Evolutionary conservation across 1,139 yeast genomes (phyloP).

Genomic region (Starmera stellimalicola): DNA sequence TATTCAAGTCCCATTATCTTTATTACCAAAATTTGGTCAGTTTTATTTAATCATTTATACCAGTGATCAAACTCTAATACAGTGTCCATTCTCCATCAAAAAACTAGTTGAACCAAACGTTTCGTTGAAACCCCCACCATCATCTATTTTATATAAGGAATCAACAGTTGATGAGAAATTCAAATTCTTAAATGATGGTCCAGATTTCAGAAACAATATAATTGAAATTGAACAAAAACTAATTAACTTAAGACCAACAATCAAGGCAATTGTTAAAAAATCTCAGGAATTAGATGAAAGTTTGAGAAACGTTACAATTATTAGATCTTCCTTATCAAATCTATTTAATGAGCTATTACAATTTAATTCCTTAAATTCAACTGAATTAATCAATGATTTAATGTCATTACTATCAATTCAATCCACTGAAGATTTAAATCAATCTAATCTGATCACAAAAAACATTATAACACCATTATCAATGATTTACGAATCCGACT

Average conservation of each 20-base stretch:
- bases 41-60: constrained; percentile 6
- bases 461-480: constrained; percentile 11
- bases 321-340: constrained; percentile 10
- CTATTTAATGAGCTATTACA: constrained; percentile 9
- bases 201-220: constrained; percentile 6
- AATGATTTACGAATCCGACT: constrained; percentile 12
- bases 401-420: constrained; percentile 11
- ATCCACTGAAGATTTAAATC: constrained; percentile 12
- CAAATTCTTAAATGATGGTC: constrained; percentile 7
- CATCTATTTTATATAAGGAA: not conserved
- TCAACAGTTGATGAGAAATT: constrained; percentile 1
- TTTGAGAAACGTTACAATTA: constrained; percentile 11
- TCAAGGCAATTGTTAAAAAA: constrained; percentile 12
- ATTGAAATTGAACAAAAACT: constrained; percentile 7
- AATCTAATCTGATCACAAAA: constrained; percentile 9
- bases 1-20: constrained; percentile 1
- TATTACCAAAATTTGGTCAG: constrained; percentile 5
- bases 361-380: constrained; percentile 6
- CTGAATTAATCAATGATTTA: constrained; percentile 9
- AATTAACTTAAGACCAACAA: constrained; percentile 2
- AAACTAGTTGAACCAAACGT: not conserved
- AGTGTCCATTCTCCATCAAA: constrained; percentile 1
- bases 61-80: constrained; percentile 1
- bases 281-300: constrained; percentile 13
- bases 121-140: not conserved